These are phyloP conservation scores for Aurifilum marmelostoma DNA, from an alignment of 2,329 filamentous ascomycete genomes.

Conservation along the genomic window DNA sequence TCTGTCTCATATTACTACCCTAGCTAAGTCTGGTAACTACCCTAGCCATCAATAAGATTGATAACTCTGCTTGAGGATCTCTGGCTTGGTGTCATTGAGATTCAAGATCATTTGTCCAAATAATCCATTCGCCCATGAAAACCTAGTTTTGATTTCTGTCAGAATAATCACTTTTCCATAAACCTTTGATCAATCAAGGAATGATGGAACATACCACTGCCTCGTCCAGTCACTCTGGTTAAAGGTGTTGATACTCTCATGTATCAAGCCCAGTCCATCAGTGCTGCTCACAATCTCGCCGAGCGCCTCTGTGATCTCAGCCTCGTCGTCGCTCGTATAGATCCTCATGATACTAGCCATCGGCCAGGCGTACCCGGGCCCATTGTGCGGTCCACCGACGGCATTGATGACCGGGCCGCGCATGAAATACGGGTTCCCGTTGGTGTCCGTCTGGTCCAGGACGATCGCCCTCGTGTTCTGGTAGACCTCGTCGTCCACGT, in stretches of 20 bases:
- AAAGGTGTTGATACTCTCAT: slow-evolving; percentile 77
- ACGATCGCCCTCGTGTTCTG: slow-evolving; percentile 76
- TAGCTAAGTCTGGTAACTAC: background rate
- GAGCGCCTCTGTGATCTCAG: slow-evolving; percentile 72
- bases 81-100: slow-evolving; percentile 70
- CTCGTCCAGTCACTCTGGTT: slow-evolving; percentile 50
- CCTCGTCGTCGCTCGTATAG: slow-evolving; percentile 75
- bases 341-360: slow-evolving; percentile 83
- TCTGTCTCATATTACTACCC: background rate
- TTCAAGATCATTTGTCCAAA: slow-evolving; percentile 84
- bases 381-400: slow-evolving; percentile 56
- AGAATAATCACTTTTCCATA: background rate
- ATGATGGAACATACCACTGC: slow-evolving; percentile 42
- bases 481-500: slow-evolving; percentile 65
- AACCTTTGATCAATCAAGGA: background rate
- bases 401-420: slow-evolving; percentile 55
- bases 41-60: slow-evolving; percentile 33
- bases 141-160: slow-evolving; percentile 60
- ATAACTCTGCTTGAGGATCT: slow-evolving; percentile 46
- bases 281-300: slow-evolving; percentile 68
- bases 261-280: slow-evolving; percentile 74
- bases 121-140: slow-evolving; percentile 87
- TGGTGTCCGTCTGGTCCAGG: slow-evolving; percentile 48
- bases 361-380: slow-evolving; percentile 78
- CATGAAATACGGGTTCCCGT: slow-evolving; percentile 73